Evolutionary conservation across 2,329 filamentous ascomycete species (phyloP), one percentile per base, ranked within the genome.

Genomic region (Cercospora canescens): DNA sequence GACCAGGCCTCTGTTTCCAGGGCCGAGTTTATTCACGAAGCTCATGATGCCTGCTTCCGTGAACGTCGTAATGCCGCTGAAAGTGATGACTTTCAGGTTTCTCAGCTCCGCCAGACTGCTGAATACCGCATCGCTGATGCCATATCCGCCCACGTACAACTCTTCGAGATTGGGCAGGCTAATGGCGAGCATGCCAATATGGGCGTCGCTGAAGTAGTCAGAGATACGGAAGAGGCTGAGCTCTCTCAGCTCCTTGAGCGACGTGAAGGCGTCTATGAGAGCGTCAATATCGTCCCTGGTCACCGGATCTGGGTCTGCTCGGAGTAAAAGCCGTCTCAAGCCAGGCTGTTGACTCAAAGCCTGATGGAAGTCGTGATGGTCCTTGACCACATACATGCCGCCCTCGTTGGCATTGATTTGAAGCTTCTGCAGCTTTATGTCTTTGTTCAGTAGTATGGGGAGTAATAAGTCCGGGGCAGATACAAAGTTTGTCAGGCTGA

Each of bases 51-150:
- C 85, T 4, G 81, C 74, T 3, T 78, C 77, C 0, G 84, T 85
- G 73, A 91, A 89, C 2, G 76, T 76, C 0, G 88, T 87, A 2
- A 84, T 77, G 2, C 85, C 86, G 39, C 81, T 82, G 48, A 90
- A 83, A 4, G 81, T 82, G 6, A 90, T 77, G 4, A 77, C 79
- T 54, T 82, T 83, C 37, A 91, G 76, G 34, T 83, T 79, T 3
- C 74, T 74, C 50, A 89, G 77, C 6, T 74, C 74, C 11, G 84
- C 79, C 12, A 88, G 73, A 3, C 75, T 72, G 35, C 74, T 73
- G 63, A 84, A 80, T 11, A 85, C 77, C 24, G 81, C 79, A 66
- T 88, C 84, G 5, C 83, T 81, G 24, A 85, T 76, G 16, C 84
- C 84, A 50, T 83, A 80, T 8, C 88, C 87, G 50, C 82, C 83